phyloP scores from a whole-genome alignment of 129 eudicot genomes.

The Centella asiatica region DNA sequence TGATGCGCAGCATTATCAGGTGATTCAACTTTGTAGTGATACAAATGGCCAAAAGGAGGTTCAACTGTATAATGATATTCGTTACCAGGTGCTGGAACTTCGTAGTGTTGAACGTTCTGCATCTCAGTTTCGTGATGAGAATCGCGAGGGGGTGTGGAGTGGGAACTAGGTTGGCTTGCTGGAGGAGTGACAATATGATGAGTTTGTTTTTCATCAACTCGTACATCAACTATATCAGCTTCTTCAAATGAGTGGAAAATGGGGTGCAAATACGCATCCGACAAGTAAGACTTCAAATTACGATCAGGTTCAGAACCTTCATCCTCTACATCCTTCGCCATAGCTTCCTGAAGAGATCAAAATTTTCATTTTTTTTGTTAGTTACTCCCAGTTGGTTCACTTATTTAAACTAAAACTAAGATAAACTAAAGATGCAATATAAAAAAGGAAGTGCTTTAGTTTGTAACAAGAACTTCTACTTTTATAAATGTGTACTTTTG shows the following conservation, averaged over 20 bases:
- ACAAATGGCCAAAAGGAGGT: conserved; percentile 28
- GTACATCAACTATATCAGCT: conserved; percentile 60
- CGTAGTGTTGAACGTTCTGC: conserved; percentile 30
- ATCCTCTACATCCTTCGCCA: conserved; percentile 64
- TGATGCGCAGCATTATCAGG: conserved; percentile 31
- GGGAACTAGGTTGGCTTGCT: conserved; percentile 25
- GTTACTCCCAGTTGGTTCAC: background rate
- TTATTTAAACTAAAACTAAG: background rate
- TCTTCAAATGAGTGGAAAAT: conserved; percentile 75
- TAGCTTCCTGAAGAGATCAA: conserved; percentile 67
- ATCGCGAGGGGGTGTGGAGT: conserved; percentile 26
- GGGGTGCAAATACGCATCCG: conserved; percentile 91
- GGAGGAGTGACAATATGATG: conserved; percentile 31
- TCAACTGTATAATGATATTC: conserved; percentile 44
- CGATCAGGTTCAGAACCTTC: conserved; percentile 40
- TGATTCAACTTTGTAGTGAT: conserved; percentile 33
- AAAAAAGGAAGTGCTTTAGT: too few species aligned
- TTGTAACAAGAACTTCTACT: too few species aligned
- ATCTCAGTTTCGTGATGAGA: conserved; percentile 27
- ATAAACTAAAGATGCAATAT: background rate
- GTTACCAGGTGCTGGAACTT: conserved; percentile 30
- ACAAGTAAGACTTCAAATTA: conserved; percentile 58
- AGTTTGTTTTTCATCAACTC: conserved; percentile 44
- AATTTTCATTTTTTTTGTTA: background rate
- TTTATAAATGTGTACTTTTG: too few species aligned